phyloP scores from a whole-genome alignment of 2,329 filamentous ascomycete species.

The Sphaceloma murrayae region DNA sequence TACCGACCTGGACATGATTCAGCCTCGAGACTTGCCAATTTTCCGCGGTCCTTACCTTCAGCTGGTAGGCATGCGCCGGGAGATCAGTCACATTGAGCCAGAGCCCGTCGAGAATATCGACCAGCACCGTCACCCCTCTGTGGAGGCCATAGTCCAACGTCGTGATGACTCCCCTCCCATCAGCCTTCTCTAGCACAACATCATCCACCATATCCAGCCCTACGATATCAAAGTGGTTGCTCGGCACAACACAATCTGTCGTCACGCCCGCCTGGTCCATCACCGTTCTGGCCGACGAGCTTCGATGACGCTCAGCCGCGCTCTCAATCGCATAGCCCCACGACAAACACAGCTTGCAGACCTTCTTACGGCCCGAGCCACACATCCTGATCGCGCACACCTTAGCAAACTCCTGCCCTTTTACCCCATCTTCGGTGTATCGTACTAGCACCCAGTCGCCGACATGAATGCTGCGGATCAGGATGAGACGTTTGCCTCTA shows the following conservation, averaged over 20 bases:
- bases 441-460: constrained; percentile 9
- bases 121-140: background rate
- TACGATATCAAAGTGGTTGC: constrained; percentile 10
- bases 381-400: background rate
- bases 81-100: constrained; percentile 3
- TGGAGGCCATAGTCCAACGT: constrained; percentile 4
- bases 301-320: background rate
- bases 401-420: constrained; percentile 5
- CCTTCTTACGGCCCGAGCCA: background rate
- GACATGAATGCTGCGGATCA: constrained; percentile 7
- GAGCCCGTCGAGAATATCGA: constrained; percentile 1
- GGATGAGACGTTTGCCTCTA: background rate
- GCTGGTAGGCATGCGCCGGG: background rate
- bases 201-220: constrained; percentile 3
- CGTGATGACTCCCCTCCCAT: background rate
- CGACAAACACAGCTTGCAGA: background rate
- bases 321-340: constrained; percentile 2
- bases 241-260: constrained; percentile 1
- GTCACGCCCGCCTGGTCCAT: constrained; percentile 3
- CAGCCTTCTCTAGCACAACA: constrained; percentile 5
- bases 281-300: background rate
- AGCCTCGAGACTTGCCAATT: background rate
- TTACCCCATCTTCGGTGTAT: background rate
- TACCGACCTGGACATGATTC: background rate
- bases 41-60: background rate